phyloP scores from a whole-genome alignment of 768 basidiomycete species.

The Collybiopsis luxurians region DNA sequence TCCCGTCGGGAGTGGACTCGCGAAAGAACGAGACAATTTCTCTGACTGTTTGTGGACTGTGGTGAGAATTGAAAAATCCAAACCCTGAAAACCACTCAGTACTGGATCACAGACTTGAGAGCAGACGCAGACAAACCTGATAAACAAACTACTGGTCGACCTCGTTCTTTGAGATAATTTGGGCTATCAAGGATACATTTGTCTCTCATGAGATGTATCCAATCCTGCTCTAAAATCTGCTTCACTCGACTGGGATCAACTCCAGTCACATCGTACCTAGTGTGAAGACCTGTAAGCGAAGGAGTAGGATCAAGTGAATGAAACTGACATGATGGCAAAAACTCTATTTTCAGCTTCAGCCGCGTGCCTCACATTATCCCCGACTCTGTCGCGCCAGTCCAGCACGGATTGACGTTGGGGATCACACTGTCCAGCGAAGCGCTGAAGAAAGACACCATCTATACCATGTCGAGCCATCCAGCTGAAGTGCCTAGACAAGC shows the following conservation, averaged over 20 bases:
- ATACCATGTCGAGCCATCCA: constrained; percentile 85
- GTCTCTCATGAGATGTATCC: constrained; percentile 66
- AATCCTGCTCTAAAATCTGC: constrained; percentile 66
- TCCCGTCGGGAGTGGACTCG: constrained; percentile 62
- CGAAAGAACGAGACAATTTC: constrained; percentile 56
- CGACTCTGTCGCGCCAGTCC: constrained; percentile 68
- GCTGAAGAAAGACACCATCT: constrained; percentile 79
- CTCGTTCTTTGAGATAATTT: constrained; percentile 68
- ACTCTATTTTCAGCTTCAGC: constrained; percentile 80
- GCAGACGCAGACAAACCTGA: constrained; percentile 51
- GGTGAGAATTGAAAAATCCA: constrained; percentile 59
- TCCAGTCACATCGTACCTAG: constrained; percentile 82
- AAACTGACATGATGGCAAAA: constrained; percentile 77
- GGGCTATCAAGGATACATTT: constrained; percentile 66
- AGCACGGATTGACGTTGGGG: constrained; percentile 45
- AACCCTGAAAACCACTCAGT: constrained; percentile 44
- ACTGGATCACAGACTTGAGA: background rate
- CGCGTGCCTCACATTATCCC: constrained; percentile 69
- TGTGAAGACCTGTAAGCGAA: background rate
- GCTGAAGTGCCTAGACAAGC: constrained; percentile 59
- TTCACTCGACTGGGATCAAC: constrained; percentile 69
- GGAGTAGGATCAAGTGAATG: background rate
- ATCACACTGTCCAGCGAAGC: constrained; percentile 66
- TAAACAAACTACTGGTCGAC: constrained; percentile 66
- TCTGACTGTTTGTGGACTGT: constrained; percentile 58